Base-by-base conservation (phyloP, 2,329 filamentous ascomycete species). In the Pezicula rhizophila region DNA sequence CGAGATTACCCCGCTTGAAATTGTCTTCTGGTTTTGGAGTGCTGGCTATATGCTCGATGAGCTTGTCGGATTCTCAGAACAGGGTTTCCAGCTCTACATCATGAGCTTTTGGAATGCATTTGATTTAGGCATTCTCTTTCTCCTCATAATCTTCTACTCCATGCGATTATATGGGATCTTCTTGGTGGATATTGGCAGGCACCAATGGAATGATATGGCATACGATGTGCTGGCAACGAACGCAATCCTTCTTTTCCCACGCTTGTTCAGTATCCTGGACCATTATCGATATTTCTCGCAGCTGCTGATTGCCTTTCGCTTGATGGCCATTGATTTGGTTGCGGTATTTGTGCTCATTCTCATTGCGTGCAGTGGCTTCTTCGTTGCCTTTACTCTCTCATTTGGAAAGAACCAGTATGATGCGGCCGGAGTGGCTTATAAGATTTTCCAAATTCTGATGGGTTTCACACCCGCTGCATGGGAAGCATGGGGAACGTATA, bases 91-190 rank as follows among this genome's bases (percentile, higher is more conserved):
- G 34, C 79, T 97, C 26, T 97, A 96, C 69, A 89, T 96, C 61
- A 92, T 96, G 83, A 95, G 89, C 65, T 93, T 96, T 66, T 96
- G 92, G 92, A 96, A 96, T 66, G 82, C 91, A 34, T 96, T 96
- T 66, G 92, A 96, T 63, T 73, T 96, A 34, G 91, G 91, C 8
- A 96, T 96, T 46, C 71, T 96, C 46, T 70, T 95, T 20, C 73
- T 96, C 52, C 81, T 96, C 58, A 82, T 95, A 60, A 79, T 88
- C 48, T 96, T 96, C 71, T 95, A 96, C 65, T 87, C 87, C 60
- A 82, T 96, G 71, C 83, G 92, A 48, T 77, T 93, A 12, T 96
- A 95, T 61, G 89, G 90, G 17, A 85, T 96, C 45, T 82, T 96
- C 51, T 75, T 95, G 57, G 82, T 89, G 2, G 87, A 91, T 56